Conservation (phyloP, 805 yeast species). For the Saccharomycopsis sp. region DNA sequence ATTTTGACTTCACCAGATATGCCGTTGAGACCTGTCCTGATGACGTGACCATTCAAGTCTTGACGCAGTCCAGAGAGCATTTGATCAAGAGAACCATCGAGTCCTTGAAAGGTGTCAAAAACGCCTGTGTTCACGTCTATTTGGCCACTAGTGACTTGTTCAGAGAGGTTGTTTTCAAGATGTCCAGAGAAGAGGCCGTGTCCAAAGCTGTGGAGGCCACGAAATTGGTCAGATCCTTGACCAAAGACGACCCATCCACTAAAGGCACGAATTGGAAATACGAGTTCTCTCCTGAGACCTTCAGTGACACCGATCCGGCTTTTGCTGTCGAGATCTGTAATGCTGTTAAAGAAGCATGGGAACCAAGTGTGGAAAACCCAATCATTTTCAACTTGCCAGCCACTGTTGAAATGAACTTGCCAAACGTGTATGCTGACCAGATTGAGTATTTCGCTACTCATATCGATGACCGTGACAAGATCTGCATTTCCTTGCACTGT, state of each 20-base stretch:
- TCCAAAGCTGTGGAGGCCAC: conserved; percentile 67
- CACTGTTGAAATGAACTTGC: conserved; percentile 71
- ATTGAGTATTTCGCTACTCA: conserved; percentile 66
- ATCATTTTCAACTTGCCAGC: conserved; percentile 77
- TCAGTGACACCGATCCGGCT: conserved; percentile 67
- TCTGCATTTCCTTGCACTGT: conserved; percentile 63
- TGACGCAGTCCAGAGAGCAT: conserved; percentile 73
- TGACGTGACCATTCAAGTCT: conserved; percentile 66
- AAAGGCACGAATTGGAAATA: conserved; percentile 61
- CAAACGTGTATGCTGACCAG: conserved; percentile 75
- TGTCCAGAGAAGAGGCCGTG: conserved; percentile 63
- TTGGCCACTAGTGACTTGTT: conserved; percentile 71
- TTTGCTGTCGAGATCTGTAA: conserved; percentile 73
- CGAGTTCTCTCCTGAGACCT: conserved; percentile 75
- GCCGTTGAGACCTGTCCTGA: conserved; percentile 76
- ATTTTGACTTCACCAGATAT: conserved; percentile 73
- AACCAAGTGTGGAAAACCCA: conserved; percentile 66
- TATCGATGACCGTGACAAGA: conserved; percentile 65
- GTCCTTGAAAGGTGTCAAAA: conserved; percentile 63
- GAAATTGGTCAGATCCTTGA: conserved; percentile 56
- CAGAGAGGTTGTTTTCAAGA: conserved; percentile 68
- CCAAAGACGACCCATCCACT: conserved; percentile 67
- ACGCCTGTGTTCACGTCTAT: conserved; percentile 66
- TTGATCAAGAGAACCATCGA: conserved; percentile 70
- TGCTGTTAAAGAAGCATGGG: conserved; percentile 76